Percentiles rank a stretch among this genome's conserved stretches.
Conservation (phyloP, 108 stramenopile genomes). For the Cylindrotheca fusiformis region DNA sequence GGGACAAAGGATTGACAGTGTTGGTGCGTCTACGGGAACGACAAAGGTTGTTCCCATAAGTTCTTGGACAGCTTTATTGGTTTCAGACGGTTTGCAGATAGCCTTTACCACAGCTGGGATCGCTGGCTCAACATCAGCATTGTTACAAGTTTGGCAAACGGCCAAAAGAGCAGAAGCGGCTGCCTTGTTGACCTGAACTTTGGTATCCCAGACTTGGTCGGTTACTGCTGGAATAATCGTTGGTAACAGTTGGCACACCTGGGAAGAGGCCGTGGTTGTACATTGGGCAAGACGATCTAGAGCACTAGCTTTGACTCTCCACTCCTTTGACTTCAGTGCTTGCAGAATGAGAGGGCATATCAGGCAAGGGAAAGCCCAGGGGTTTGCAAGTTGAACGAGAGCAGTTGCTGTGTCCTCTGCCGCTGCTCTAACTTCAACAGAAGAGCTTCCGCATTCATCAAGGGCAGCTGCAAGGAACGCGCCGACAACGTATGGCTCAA, state of each 20-base stretch:
- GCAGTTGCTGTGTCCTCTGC: slow-evolving; percentile 73
- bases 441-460: slow-evolving; percentile 76
- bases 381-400: slow-evolving; percentile 63
- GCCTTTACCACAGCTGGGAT: slow-evolving; percentile 91
- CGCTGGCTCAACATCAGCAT: slow-evolving; percentile 81
- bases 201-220: slow-evolving; percentile 90
- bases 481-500: slow-evolving; percentile 79
- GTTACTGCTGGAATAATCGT: slow-evolving; percentile 85
- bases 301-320: slow-evolving; percentile 79
- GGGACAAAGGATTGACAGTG: slow-evolving; percentile 94
- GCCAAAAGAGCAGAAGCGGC: slow-evolving; percentile 71
- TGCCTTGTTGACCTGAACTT: slow-evolving; percentile 89
- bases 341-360: slow-evolving; percentile 75
- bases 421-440: slow-evolving; percentile 67
- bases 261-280: slow-evolving; percentile 52
- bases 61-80: slow-evolving; percentile 88
- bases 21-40: slow-evolving; percentile 89
- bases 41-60: slow-evolving; percentile 97
- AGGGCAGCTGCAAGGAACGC: slow-evolving; percentile 78
- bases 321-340: slow-evolving; percentile 71
- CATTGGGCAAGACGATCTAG: slow-evolving; percentile 73
- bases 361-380: slow-evolving; percentile 60
- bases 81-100: slow-evolving; percentile 87
- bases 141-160: slow-evolving; percentile 79
- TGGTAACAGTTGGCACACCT: slow-evolving; percentile 72